Conservation (phyloP, 805 yeast genomes). For the Ogataea corticis region DNA sequence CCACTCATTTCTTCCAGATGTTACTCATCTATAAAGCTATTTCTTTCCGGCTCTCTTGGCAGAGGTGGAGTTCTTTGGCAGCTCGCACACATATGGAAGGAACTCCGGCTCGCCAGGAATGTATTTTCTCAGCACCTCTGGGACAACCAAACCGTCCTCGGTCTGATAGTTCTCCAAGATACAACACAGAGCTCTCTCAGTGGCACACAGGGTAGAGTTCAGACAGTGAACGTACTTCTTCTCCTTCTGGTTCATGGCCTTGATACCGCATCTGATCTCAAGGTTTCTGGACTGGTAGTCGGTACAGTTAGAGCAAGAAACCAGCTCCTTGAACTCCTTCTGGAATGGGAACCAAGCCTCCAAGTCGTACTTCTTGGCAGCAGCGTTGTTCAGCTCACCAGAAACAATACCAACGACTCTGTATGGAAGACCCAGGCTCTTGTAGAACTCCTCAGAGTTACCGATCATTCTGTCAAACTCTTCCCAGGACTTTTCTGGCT, state of each 20-base stretch:
- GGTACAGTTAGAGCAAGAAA: conserved; percentile 98
- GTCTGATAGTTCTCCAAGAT: conserved; percentile 97
- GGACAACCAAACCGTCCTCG: conserved; percentile 89
- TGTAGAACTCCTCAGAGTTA: conserved; percentile 87
- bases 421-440: conserved; percentile 90
- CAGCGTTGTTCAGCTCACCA: conserved; percentile 98
- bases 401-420: conserved; percentile 97
- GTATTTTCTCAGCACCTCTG: conserved; percentile 93
- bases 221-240: conserved; percentile 98
- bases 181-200: conserved; percentile 98
- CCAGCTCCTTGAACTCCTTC: conserved; percentile 96
- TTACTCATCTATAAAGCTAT: not conserved
- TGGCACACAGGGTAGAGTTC: conserved; percentile 96
- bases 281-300: conserved; percentile 98
- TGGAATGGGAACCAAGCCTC: conserved; percentile 99
- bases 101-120: conserved; percentile 99
- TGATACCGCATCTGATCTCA: conserved; percentile 98
- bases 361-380: conserved; percentile 97
- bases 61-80: conserved; percentile 92
- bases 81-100: conserved; percentile 83
- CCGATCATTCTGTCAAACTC: conserved; percentile 96
- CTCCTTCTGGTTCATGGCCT: conserved; percentile 90
- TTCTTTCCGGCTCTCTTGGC: conserved; percentile 47
- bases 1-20: too few relatives aligned
- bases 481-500: conserved; percentile 97